Evolutionary conservation across 306 rosid species (phyloP), one percentile per base, ranked within the genome.

Genomic region (Luffa aegyptiaca): DNA sequence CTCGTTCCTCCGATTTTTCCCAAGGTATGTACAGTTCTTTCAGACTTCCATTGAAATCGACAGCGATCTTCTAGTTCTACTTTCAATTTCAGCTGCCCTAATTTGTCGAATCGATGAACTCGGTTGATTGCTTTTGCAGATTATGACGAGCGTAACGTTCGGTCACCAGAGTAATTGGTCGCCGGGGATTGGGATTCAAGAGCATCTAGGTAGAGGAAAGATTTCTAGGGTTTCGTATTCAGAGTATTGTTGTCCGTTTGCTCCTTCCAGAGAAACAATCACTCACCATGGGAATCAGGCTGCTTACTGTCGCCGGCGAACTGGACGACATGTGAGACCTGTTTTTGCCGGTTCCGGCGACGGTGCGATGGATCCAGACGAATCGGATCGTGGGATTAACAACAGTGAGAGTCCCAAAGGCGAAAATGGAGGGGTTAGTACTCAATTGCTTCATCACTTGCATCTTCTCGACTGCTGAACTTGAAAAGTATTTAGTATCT

Each of bases 111-210:
- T 35, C 10, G 14, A 12, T 72, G 44, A 33, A 75, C 76, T 37
- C 44, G 74, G 75, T 44, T 48, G 16, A 64, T 36, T 66, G 16
- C 18, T 37, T 61, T 31, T 72, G 86, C 89, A 85, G 90, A 88
- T 70, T 62, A 90, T 87, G 84, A 93, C 90, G 92, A 91, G 86
- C 84, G 80, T 90, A 74, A 82, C 89, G 82, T 91, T 97, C 10
- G 86, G 92, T 86, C 87, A 90, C 83, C 97, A 80, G 79, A 89
- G 91, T 80, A 83, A 80, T 82, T 89, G 92, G 90, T 84, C 91
- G 10, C 72, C 88, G 48, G 88, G 89, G 83, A 79, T 92, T 65
- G 87, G 89, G 85, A 80, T 94, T 86, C 96, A 85, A 65, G 90
- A 86, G 79, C 86, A 87, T 62, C 61, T 79, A 13, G 84, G 75